Conservation (phyloP, 1,284 basidiomycete species). For the Austroboletus novae-zelandiae region DNA sequence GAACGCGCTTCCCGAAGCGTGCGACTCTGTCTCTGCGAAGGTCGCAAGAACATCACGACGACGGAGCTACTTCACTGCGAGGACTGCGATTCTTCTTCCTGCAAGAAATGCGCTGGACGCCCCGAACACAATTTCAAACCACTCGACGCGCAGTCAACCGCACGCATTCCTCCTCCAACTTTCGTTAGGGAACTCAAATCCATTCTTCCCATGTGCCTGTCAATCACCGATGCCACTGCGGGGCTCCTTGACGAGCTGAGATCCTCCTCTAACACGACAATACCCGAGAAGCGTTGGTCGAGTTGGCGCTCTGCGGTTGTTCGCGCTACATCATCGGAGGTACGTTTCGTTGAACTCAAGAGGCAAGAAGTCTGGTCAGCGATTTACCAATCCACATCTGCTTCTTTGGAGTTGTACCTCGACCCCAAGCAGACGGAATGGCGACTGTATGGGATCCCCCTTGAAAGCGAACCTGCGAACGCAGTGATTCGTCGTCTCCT, state of each 20-base stretch:
- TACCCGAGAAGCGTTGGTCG: conserved; percentile 56
- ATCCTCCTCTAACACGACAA: conserved; percentile 39
- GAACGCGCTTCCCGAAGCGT: conserved; percentile 66
- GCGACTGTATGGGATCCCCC: conserved; percentile 77
- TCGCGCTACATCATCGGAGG: conserved; percentile 58
- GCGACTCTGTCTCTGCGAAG: conserved; percentile 88
- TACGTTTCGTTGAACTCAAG: conserved; percentile 84
- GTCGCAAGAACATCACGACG: conserved; percentile 74
- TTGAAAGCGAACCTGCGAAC: conserved; percentile 71
- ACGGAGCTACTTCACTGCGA: conserved; percentile 69
- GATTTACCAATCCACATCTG: conserved; percentile 72
- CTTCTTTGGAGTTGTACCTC: conserved; percentile 74
- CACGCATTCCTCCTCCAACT: conserved; percentile 63
- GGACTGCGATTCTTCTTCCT: conserved; percentile 80
- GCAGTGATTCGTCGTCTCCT: conserved; percentile 77
- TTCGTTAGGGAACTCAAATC: conserved; percentile 80
- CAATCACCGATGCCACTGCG: conserved; percentile 53
- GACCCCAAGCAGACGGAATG: conserved; percentile 81
- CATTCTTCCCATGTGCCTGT: conserved; percentile 84
- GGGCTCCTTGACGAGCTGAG: conserved; percentile 56
- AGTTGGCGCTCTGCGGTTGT: conserved; percentile 71
- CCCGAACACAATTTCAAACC: conserved; percentile 78
- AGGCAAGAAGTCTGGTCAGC: conserved; percentile 88
- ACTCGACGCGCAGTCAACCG: conserved; percentile 48
- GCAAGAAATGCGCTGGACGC: conserved; percentile 84